A percentile compares a stretch with the other conserved stretches of the same genome.
Evolutionary conservation across 768 basidiomycete species (phyloP).

Genomic region (Obba rivulosa): DNA sequence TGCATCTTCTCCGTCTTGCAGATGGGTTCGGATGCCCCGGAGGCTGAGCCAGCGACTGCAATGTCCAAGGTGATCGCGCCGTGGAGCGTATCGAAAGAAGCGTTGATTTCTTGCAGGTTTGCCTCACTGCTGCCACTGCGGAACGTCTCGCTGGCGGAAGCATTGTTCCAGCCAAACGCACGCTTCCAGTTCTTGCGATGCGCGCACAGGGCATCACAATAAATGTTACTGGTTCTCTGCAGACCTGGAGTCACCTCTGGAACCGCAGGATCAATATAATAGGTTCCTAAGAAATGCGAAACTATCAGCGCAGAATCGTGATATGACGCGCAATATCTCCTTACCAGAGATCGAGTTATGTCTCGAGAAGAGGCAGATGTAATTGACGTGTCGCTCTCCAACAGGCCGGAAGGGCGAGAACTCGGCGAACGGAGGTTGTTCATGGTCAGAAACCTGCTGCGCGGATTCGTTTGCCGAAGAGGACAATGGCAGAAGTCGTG

Average conservation of each 20-base stretch:
- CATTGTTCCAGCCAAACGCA: neutral
- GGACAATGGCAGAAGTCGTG: too few relatives aligned
- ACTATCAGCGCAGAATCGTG: neutral
- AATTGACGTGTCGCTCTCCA: neutral
- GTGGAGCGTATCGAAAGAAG: slow-evolving; percentile 20
- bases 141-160: neutral
- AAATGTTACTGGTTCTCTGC: neutral
- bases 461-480: too few relatives aligned
- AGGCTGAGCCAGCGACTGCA: slow-evolving; percentile 11
- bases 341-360: slow-evolving; percentile 1
- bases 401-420: too few relatives aligned
- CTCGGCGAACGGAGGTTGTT: too few relatives aligned
- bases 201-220: neutral
- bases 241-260: neutral
- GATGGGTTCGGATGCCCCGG: neutral
- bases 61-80: slow-evolving; percentile 19
- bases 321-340: neutral
- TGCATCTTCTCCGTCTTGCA: neutral
- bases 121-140: slow-evolving; percentile 1
- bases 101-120: slow-evolving; percentile 15
- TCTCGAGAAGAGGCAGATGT: slow-evolving; percentile 1
- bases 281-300: neutral
- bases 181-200: slow-evolving; percentile 6
- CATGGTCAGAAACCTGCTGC: too few relatives aligned
- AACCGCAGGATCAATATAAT: neutral